Base-by-base conservation (phyloP, 441 rosid genomes). In the Gossypium schwendimanii region DNA sequence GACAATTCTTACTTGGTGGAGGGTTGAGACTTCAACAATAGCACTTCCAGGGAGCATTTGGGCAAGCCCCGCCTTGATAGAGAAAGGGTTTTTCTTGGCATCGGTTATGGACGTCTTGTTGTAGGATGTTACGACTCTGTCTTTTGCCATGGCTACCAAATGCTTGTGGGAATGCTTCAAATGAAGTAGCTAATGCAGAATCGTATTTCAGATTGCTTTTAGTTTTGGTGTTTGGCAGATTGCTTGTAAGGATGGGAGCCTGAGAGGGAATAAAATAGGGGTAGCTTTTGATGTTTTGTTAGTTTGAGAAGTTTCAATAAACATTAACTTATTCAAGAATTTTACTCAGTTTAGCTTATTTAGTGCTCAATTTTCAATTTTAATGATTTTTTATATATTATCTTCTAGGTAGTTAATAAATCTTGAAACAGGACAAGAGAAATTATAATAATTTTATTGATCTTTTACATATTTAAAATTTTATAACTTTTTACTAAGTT, bases 41-140 rank as follows among this genome's bases (percentile, higher is more conserved):
- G 85, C 91, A 21, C 94, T 97, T 39, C 96, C 89, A 58, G 92
- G 94, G 21, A 93, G 93, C 68, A 87, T 83, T 69, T 93, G 96
- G 72, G 89, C 89, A 53, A 91, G 28, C 2, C 92, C 89, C 1
- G 79, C 84, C 81, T 90, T 91, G 72, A 89, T 81, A 7, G 96
- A 91, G 80, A 87, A 87, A 0, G 93, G 83, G 65, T 81, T 87
- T 39, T 88, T 87, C 85, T 87, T 90, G 59, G 86, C 76, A 64
- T 91, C 97, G 15, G 94, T 76, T 44, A 88, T 81, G 70, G 87
- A 85, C 65, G 80, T 76, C 73, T 80, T 79, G 75, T 72, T 78
- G 86, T 93, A 91, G 75, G 89, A 55, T 17, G 97, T 91, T 15
- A 93, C 94, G 15, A 88, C 85, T 57, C 94, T 92, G 36, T 83